Conservation (phyloP, 495 filamentous ascomycete species). For the Daldinia concentrica region DNA sequence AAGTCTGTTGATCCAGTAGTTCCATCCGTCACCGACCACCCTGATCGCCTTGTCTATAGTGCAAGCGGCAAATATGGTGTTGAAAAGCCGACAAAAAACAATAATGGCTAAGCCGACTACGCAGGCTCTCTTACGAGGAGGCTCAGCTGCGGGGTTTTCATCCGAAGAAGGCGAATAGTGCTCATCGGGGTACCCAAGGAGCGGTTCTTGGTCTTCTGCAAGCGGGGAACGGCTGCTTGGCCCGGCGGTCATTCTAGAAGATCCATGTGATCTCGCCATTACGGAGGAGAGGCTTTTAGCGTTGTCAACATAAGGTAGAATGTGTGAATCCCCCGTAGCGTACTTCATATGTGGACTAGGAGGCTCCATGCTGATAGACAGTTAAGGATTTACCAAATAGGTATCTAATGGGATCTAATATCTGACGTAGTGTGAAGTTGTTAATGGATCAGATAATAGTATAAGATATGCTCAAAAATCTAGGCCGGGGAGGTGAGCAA, state of each 20-base stretch:
- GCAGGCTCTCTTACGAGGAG: conserved; percentile 1
- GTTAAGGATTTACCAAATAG: not conserved
- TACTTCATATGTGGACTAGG: not conserved
- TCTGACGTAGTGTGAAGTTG: not conserved
- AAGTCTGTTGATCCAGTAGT: not conserved
- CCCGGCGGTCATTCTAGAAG: not conserved
- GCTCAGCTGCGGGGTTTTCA: not conserved
- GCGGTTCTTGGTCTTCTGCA: conserved; percentile 3
- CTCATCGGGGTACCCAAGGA: conserved; percentile 5
- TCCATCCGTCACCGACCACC: not conserved
- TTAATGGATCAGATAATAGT: not conserved
- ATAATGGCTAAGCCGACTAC: not conserved
- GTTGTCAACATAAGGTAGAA: not conserved
- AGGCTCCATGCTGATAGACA: not conserved
- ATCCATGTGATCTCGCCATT: not conserved
- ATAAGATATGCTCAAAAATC: not conserved
- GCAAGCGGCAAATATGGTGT: not conserved
- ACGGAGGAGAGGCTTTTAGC: not conserved
- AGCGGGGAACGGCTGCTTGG: not conserved
- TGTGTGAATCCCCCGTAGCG: not conserved
- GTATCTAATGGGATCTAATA: not conserved
- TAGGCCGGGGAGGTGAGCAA: not conserved
- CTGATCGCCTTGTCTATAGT: not conserved
- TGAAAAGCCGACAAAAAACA: not conserved
- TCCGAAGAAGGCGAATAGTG: not conserved